Percentiles rank a stretch among this genome's conserved stretches.
phyloP scores from a whole-genome alignment of 495 filamentous ascomycete genomes.

The Talaromyces stipitatus region DNA sequence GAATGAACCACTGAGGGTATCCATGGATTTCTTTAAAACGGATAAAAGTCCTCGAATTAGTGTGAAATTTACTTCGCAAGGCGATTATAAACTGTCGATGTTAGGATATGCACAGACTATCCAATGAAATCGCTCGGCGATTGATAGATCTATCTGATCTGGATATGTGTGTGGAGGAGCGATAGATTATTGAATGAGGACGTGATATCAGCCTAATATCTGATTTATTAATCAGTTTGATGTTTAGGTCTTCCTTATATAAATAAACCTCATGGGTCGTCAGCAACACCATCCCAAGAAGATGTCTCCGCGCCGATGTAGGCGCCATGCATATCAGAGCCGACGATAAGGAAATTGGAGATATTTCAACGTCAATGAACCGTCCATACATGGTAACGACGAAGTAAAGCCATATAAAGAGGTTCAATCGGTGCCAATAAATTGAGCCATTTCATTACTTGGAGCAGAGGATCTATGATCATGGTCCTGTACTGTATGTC shows the following conservation, averaged over 20 bases:
- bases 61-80: no score
- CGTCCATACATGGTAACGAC: not conserved
- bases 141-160: not conserved
- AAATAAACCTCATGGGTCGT: not conserved
- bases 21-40: no score
- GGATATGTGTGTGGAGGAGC: no score
- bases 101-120: no score
- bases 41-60: no score
- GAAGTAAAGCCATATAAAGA: conserved; percentile 2
- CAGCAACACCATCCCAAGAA: not conserved
- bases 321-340: not conserved
- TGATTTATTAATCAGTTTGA: no score
- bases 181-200: no score
- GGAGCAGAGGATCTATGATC: conserved; percentile 8
- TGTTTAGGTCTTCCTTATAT: no score
- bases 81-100: no score
- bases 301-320: not conserved
- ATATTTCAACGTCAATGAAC: conserved; percentile 1
- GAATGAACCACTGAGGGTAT: no score
- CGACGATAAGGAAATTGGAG: not conserved
- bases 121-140: not conserved
- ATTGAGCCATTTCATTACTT: conserved; percentile 15
- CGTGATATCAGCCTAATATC: no score
- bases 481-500: conserved; percentile 10
- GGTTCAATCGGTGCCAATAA: conserved; percentile 15